Evolutionary conservation across 495 filamentous ascomycete genomes (phyloP).

Genomic region (Trichoderma reesei): DNA sequence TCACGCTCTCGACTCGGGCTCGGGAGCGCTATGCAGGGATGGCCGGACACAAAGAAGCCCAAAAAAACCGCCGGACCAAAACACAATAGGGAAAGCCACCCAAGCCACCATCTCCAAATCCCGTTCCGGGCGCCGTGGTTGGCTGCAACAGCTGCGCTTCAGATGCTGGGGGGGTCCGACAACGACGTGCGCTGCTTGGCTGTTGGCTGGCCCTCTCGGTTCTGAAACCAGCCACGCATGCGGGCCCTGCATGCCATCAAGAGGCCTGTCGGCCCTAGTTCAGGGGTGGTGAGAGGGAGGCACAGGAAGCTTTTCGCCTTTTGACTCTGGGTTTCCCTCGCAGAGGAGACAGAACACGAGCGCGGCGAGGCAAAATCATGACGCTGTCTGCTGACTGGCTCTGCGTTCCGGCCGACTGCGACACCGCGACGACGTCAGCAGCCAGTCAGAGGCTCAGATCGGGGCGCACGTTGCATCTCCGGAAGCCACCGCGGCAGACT

Average conservation of each 20-base stretch:
- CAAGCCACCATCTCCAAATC: neutral
- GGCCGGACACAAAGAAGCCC: neutral
- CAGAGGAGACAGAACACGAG: neutral
- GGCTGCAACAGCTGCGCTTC: neutral
- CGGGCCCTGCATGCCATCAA: conserved; percentile 7
- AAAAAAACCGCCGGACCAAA: neutral
- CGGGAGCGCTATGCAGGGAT: conserved; percentile 7
- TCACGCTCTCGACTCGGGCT: conserved; percentile 3
- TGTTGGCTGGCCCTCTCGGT: neutral
- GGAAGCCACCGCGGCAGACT: neutral
- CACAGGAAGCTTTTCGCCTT: neutral
- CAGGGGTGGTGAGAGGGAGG: too few species aligned
- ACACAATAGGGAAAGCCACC: neutral
- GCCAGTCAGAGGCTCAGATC: neutral
- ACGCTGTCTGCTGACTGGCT: neutral
- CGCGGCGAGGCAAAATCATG: neutral
- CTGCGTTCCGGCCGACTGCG: neutral
- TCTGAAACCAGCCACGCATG: conserved; percentile 4
- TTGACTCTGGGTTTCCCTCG: neutral
- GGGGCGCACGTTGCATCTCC: neutral
- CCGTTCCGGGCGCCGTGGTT: conserved; percentile 4
- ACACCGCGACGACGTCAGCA: neutral
- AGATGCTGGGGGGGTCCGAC: neutral
- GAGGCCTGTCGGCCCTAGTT: too few species aligned
- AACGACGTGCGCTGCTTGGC: neutral